Base-by-base conservation (phyloP, 2,329 filamentous ascomycete genomes). In the Trichophyton rubrum region DNA sequence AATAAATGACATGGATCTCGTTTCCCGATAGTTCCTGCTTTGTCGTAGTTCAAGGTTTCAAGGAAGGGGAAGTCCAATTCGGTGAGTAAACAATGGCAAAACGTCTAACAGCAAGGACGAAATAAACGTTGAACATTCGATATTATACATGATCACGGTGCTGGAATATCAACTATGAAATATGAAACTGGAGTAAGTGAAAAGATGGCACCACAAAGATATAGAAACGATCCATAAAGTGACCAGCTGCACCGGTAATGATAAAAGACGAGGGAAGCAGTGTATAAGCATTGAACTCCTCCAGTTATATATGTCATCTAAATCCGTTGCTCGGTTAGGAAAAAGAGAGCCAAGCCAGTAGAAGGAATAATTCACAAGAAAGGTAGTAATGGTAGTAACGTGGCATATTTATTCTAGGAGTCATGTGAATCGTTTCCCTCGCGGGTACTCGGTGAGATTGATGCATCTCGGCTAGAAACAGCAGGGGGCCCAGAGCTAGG, bases 401-500 rank as follows among this genome's bases (percentile, higher is more conserved):
- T 22, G 20, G 45, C 45, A 15, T 51, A 22, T 51, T 51, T 55
- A 22, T 51, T 51, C 33, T 55, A 55, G 33, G 51, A 33, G 27
- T 55, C 30, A 20, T 55, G 15, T 35, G 51, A 51, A 38, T 56
- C 53, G 27, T 40, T 56, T 20, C 30, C 33, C 22, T 57, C 33
- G 11, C 35, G 17, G 35, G 22, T 57, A 24, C 24, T 57, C 22
- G 55, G 55, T n/a, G 35, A 57, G 35, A n/a, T 17, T 27, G 55
- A 40, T 15, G 35, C 24, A 3, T 59, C 57, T 6, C 38, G 57
- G 41, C 45, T 59, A 22, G 57, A 22, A 13, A 49, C 15, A 13
- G 35, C 40, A 13, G 49, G 43, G 3, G 47, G 40, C 6, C 55
- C 58, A 55, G 62, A 56, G 41, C 60, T 60, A 8, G 62, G 45